These are phyloP conservation scores for Aspergillus quadrilineatus DNA, from an alignment of 2,329 filamentous ascomycete genomes.

Conservation along the genomic window DNA sequence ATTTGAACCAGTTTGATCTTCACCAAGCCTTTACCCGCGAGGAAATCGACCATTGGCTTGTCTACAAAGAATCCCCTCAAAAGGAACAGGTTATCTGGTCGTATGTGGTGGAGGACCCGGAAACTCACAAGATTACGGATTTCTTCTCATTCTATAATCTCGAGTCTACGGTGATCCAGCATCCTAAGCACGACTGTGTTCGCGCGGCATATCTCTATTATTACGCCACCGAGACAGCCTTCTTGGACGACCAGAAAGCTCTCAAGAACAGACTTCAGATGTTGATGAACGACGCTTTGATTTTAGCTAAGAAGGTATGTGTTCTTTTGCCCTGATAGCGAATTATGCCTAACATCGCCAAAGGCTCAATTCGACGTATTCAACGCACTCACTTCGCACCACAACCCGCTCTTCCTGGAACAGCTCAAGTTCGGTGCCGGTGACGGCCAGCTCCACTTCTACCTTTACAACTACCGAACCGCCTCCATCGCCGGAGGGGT, in stretches of 20 bases:
- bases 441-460: constrained; percentile 94
- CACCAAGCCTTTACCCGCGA: constrained; percentile 75
- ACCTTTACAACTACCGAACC: constrained; percentile 94
- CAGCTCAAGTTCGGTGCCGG: constrained; percentile 93
- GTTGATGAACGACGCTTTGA: constrained; percentile 79
- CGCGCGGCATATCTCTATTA: constrained; percentile 96
- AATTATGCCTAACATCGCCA: constrained; percentile 5
- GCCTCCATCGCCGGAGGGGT: constrained; percentile 83
- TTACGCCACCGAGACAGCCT: constrained; percentile 82
- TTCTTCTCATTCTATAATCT: constrained; percentile 97
- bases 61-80: constrained; percentile 64
- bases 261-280: constrained; percentile 78
- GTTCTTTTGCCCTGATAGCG: background rate
- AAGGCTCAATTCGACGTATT: constrained; percentile 86
- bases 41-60: constrained; percentile 85
- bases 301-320: constrained; percentile 74
- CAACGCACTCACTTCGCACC: constrained; percentile 89
- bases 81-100: constrained; percentile 87
- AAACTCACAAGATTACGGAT: constrained; percentile 81
- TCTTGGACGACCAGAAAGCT: constrained; percentile 55
- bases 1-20: constrained; percentile 77
- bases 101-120: constrained; percentile 77
- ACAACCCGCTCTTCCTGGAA: constrained; percentile 90
- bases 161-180: constrained; percentile 86
- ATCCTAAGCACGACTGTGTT: constrained; percentile 73